These are phyloP conservation scores for Naegleria lovaniensis DNA, from an alignment of 208 protist genomes.

Conservation along the genomic window DNA sequence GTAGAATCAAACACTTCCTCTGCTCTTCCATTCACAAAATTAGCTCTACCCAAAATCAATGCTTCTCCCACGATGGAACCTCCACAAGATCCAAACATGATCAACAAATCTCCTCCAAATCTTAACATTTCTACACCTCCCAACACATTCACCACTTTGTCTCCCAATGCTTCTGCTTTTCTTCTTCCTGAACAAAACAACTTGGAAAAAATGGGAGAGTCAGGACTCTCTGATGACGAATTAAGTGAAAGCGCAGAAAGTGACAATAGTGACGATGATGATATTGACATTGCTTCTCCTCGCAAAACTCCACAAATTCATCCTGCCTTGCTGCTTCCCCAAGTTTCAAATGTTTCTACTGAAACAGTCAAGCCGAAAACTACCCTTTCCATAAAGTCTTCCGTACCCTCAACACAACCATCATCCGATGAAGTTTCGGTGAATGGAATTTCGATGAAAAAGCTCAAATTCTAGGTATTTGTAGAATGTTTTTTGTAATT, in stretches of 20 bases:
- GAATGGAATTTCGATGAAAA: neutral
- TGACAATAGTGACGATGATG: neutral
- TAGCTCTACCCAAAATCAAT: too few species aligned
- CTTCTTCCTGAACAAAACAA: neutral
- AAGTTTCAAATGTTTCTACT: neutral
- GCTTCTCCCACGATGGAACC: too few species aligned
- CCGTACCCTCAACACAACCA: neutral
- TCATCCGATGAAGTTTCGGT: neutral
- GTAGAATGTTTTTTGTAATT: neutral
- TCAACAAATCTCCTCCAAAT: too few species aligned
- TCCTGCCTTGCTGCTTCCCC: neutral
- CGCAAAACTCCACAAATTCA: neutral
- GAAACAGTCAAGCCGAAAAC: neutral
- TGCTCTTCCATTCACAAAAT: too few species aligned
- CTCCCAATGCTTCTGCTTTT: neutral
- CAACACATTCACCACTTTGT: neutral
- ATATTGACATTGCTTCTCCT: neutral
- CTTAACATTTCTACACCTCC: too few species aligned
- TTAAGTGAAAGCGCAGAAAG: neutral
- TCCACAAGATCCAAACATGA: too few species aligned
- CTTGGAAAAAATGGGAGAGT: neutral
- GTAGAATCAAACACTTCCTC: too few species aligned
- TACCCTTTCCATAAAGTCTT: neutral
- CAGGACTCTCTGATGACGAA: neutral
- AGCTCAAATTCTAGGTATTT: neutral